Evolutionary conservation across 305 asterid genomes (phyloP), one percentile per base, ranked within the genome.

Genomic region (Fraxinus baroniana): DNA sequence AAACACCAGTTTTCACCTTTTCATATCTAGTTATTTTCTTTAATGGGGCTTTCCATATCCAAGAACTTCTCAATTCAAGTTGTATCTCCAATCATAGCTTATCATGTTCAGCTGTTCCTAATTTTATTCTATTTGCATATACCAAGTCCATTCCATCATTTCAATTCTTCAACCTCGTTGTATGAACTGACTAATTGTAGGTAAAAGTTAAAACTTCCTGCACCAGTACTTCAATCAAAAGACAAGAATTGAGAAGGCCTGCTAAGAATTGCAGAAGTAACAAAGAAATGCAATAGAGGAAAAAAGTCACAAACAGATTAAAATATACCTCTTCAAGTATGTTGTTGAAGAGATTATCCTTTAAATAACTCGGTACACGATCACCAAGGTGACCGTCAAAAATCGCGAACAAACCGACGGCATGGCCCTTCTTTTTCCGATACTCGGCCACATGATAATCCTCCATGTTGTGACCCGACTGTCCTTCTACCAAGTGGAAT

Each of bases 351-450:
- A 94, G 94, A 85, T 91, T 92, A 79, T 92, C 94, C 90, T 80
- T 91, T 46, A 94, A 85, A 89, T 91, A 94, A 82, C 81, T 88
- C 9, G 98, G 97, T 66, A 94, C 97, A 18, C 93, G 93, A 86
- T 92, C 92, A 55, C 98, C 98, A 24, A 93, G 90, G 80, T 94
- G 98, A 1, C 98, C 98, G 32, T 94, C 98, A 84, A 88, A 94
- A 80, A 94, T 92, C 0, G 98, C 98, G 79, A 94, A 94, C 81
- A 94, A 84, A 32, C 98, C 98, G 55, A 94, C 97, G 17, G 79
- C 89, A 76, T 91, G 97, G 22, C 85, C 92, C 84, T 87, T 85
- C 83, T 7, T 81, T 78, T 89, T 90, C 74, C 85, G 84, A 83
- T 92, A 94, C 81, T 94, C 95, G 0, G 97, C 98, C 28, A 94